Evolutionary conservation across 2,329 filamentous ascomycete species (phyloP), one percentile per base, ranked within the genome.

Genomic region (Botrytis elliptica): DNA sequence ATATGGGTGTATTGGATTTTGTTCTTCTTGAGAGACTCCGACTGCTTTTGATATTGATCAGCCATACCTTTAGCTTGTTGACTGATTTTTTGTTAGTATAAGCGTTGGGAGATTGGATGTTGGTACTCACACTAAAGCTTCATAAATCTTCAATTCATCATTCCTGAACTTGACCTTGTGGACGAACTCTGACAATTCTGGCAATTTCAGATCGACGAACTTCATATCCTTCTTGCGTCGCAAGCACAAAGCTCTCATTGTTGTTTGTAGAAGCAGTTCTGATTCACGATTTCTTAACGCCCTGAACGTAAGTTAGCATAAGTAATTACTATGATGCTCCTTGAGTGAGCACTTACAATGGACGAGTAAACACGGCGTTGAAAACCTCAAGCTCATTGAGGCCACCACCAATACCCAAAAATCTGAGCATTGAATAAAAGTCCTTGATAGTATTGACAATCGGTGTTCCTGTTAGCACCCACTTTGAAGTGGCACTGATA

Each of bases 221-320:
- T 87, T 87, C 94, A 97, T 97, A 73, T 95, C 91, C 81, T 97
- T 97, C 82, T 90, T 92, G 55, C 94, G 89, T 55, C 94, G 89
- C 36, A 97, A 85, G 78, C 93, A 96, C 65, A 97, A 87, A 29
- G 92, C 90, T n/a, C 87, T 86, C 89, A 97, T 95, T 63, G 97
- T 86, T 8, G 89, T 87, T 79, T 95, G 92, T 5, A 97, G 86
- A 5, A 95, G 84, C 18, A 86, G 82, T 66, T 89, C 90, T 20
- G 90, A 91, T 49, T 86, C 84, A 1, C 83, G 81, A 25, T 90
- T 86, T 1, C 88, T 89, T 9, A 81, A 79, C 70, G 86, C 87
- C n/a, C 71, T 73, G 7, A 18, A 63, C 1, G 36, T 16, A 57
- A 38, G 29, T 73, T 55, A 73, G 71, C 36, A 36, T 8, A 14